Base-by-base conservation (phyloP, 768 basidiomycete species). In the Leccinum imitatum region DNA sequence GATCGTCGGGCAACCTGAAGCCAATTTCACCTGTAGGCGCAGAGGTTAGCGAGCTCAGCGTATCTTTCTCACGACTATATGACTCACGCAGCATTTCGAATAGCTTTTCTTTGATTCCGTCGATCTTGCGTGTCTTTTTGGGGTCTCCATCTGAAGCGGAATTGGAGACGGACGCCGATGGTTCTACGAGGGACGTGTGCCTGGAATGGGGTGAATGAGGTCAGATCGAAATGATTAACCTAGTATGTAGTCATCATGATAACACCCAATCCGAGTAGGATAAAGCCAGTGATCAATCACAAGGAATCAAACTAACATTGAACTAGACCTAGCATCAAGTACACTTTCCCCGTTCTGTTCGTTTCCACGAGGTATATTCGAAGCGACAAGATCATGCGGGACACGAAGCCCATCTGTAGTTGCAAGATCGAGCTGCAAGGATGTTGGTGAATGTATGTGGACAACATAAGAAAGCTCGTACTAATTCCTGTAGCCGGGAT, bases 21-120 rank as follows among this genome's bases (percentile, higher is more conserved):
- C 35, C 35, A 6, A 54, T 54, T 21, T 54, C 15, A 15, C 35
- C 25, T 54, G 30, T 13, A 53, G 3, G 33, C 6, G 46, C 6
- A 21, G 46, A 21, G 2, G 19, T 23, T 21, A 5, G 21, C 13
- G 19, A 4, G 3, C n/a, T 1, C 19, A 14, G 13, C 11, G 11
- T 21, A 13, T 47, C 15, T 14, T 19, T 23, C 46, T 21, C 15
- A 5, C 6, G 6, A 46, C 13, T 13, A 15, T 11, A 52, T 11
- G 7, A 58, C 64, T 54, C 17, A 63, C 57, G 52, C 44, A 63
- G 59, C 64, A 63, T 27, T 1, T 48, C 23, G 3, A 58, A 11
- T 10, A 31, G 27, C 6, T 27, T 31, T 19, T 53, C 10, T 23
- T 23, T 23, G 21, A 23, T 23, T 23, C 21, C 21, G 21, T 23